A percentile compares a stretch with the other conserved stretches of the same genome.
Evolutionary conservation across 139 green algal genomes (phyloP).

Genomic region (Chlamydomonas eustigma): DNA sequence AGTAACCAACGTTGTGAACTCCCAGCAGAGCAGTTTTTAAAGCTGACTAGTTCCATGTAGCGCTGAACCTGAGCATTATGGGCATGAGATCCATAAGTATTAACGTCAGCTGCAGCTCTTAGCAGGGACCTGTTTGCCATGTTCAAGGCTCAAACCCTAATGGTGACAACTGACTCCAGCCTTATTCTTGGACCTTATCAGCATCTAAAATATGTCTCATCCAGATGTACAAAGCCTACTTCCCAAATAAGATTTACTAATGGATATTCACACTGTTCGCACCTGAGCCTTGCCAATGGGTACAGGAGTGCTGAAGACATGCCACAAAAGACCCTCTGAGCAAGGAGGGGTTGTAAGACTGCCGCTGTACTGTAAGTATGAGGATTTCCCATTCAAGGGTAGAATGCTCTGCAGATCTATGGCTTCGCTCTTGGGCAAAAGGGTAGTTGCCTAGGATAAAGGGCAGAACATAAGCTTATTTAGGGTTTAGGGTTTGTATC

Average conservation of each 20-base stretch:
- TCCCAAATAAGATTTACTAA: background rate
- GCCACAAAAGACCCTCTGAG: conserved; percentile 55
- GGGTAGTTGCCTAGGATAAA: background rate
- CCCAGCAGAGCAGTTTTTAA: no score
- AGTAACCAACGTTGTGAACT: no score
- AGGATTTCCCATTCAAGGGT: background rate
- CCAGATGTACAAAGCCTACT: background rate
- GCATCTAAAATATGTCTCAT: background rate
- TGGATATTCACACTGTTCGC: background rate
- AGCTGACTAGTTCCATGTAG: no score
- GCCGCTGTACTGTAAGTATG: conserved; percentile 30
- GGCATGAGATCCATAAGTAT: no score
- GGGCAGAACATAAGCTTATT: background rate
- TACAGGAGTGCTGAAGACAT: conserved; percentile 31
- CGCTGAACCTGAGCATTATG: no score
- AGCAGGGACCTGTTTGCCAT: no score
- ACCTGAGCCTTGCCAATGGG: conserved; percentile 28
- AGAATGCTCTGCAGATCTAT: background rate
- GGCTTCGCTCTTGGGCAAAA: background rate
- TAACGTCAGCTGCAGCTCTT: no score
- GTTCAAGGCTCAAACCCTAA: no score
- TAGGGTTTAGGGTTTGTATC: background rate
- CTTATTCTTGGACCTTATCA: background rate
- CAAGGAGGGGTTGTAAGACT: conserved; percentile 58
- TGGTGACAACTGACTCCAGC: no score